Conservation (phyloP, 371 early-diverging fungal species). For the Syncephalastrum monosporum region DNA sequence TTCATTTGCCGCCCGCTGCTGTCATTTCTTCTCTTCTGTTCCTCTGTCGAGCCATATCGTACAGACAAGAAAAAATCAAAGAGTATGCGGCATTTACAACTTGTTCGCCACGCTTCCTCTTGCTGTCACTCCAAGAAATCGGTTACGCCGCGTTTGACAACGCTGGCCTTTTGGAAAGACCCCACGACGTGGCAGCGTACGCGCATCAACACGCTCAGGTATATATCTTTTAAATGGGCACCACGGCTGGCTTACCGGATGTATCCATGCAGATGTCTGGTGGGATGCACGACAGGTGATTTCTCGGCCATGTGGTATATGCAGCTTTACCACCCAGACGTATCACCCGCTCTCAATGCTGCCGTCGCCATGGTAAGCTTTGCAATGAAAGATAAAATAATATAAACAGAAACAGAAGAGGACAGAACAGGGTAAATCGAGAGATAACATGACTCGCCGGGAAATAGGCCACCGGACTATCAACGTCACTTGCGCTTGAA, state of each 20-base stretch:
- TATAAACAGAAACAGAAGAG: too few relatives aligned
- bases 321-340: slow-evolving; percentile 38
- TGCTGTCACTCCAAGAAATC: too few relatives aligned
- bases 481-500: slow-evolving; percentile 51
- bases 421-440: too few relatives aligned
- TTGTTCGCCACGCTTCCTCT: too few relatives aligned
- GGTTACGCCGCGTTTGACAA: slow-evolving; percentile 1
- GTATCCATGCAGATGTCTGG: slow-evolving; percentile 35
- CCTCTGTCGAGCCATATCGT: too few relatives aligned
- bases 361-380: slow-evolving; percentile 47
- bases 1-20: too few relatives aligned
- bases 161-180: slow-evolving; percentile 46
- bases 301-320: slow-evolving; percentile 54
- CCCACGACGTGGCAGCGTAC: slow-evolving; percentile 46
- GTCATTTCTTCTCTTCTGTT: too few relatives aligned
- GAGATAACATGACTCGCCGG: not conserved
- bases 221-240: slow-evolving; percentile 3
- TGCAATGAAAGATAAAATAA: not conserved
- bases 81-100: too few relatives aligned
- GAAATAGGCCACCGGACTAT: slow-evolving; percentile 41
- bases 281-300: slow-evolving; percentile 56
- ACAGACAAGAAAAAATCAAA: too few relatives aligned
- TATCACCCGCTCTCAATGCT: slow-evolving; percentile 38
- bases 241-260: too few relatives aligned
- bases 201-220: slow-evolving; percentile 47